A percentile compares a stretch with the other conserved stretches of the same genome.
Evolutionary conservation across 176 grass and related monocot species (phyloP).

Genomic region (Sorghum bicolor): DNA sequence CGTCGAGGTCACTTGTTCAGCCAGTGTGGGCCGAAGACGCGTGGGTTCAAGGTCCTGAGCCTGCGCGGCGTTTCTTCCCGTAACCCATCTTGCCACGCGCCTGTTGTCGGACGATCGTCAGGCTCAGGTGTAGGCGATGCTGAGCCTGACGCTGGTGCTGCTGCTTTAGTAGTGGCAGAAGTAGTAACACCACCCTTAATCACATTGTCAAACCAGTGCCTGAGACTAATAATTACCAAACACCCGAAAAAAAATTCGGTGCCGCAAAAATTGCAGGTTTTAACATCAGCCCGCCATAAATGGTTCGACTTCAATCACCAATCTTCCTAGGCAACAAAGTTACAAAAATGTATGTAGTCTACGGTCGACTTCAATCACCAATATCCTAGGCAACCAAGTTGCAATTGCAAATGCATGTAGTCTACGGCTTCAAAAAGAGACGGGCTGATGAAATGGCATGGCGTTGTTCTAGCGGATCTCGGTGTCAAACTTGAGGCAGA

Average conservation of each 20-base stretch:
- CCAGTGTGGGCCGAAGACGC: too few relatives aligned
- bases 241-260: background rate
- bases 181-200: background rate
- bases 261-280: background rate
- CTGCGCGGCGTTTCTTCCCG: too few relatives aligned
- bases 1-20: too few relatives aligned
- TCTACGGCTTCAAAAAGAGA: too few relatives aligned
- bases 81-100: too few relatives aligned
- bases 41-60: too few relatives aligned
- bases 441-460: background rate
- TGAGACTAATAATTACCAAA: background rate
- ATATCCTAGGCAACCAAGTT: background rate
- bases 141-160: too few relatives aligned
- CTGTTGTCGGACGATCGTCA: too few relatives aligned
- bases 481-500: slow-evolving; percentile 65
- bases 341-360: too few relatives aligned
- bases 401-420: background rate
- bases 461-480: slow-evolving; percentile 28
- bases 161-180: too few relatives aligned
- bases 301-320: background rate
- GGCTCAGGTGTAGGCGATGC: too few relatives aligned
- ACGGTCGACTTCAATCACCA: background rate
- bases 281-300: background rate
- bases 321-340: background rate
- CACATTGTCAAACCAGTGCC: background rate